A percentile compares a stretch with the other conserved stretches of the same genome.
These are phyloP conservation scores for Naganishia antarctica DNA, from an alignment of 768 basidiomycete genomes.

Conservation along the genomic window DNA sequence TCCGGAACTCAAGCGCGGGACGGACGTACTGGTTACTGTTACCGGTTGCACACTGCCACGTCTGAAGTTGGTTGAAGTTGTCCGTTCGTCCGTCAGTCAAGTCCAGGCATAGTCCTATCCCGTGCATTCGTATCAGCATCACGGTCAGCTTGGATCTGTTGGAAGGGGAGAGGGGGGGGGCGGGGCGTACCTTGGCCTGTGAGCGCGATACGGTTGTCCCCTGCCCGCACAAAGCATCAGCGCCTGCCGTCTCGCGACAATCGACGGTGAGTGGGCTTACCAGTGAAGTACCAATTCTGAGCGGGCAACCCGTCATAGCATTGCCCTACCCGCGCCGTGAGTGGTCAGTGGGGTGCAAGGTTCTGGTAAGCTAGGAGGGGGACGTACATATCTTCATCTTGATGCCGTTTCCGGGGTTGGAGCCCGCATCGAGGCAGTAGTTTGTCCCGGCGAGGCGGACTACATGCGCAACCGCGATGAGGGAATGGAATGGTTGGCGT, in stretches of 20 bases:
- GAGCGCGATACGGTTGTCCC: conserved; percentile 22
- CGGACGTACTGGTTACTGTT: conserved; percentile 25
- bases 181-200: conserved; percentile 9
- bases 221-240: not conserved
- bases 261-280: not conserved
- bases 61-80: conserved; percentile 22
- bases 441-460: conserved; percentile 28
- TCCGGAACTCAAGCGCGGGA: too few species aligned
- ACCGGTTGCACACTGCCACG: conserved; percentile 19
- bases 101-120: conserved; percentile 21
- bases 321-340: conserved; percentile 9
- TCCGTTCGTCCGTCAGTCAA: conserved; percentile 1
- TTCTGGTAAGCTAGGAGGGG: not conserved
- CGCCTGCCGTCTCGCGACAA: not conserved
- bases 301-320: conserved; percentile 25
- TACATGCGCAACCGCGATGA: too few species aligned
- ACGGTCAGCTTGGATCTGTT: not conserved
- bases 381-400: conserved; percentile 31
- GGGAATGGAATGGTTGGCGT: too few species aligned
- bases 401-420: conserved; percentile 32
- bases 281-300: conserved; percentile 30
- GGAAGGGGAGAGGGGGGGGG: not conserved
- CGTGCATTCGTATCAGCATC: not conserved
- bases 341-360: not conserved
- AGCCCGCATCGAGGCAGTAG: conserved; percentile 38